Evolutionary conservation across 495 filamentous ascomycete species (phyloP).

Genomic region (Terfezia claveryi): DNA sequence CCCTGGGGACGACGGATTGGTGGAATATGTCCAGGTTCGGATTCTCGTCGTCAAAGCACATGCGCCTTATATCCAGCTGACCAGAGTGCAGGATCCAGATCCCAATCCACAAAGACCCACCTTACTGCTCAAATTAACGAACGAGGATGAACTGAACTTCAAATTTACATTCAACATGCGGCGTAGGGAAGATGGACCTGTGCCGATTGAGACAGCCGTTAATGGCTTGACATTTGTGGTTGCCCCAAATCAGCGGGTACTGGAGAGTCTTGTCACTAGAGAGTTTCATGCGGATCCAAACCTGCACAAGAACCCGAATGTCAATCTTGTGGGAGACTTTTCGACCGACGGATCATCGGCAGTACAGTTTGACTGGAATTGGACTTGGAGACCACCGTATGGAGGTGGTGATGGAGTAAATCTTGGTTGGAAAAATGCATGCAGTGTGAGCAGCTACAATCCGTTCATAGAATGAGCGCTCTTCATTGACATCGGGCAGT

Average conservation of each 20-base stretch:
- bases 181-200: slow-evolving; percentile 36
- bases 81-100: slow-evolving; percentile 50
- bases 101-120: slow-evolving; percentile 34
- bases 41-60: not conserved
- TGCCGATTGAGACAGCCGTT: slow-evolving; percentile 45
- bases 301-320: slow-evolving; percentile 89
- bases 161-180: slow-evolving; percentile 79
- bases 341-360: slow-evolving; percentile 57
- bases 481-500: slow-evolving; percentile 25
- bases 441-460: slow-evolving; percentile 35
- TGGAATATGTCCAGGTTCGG: slow-evolving; percentile 83
- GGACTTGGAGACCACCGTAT: slow-evolving; percentile 91
- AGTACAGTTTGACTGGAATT: slow-evolving; percentile 83
- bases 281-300: slow-evolving; percentile 97
- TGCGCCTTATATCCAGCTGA: not conserved
- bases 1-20: slow-evolving; percentile 43
- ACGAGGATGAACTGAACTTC: slow-evolving; percentile 79
- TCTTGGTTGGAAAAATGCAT: slow-evolving; percentile 73
- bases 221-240: slow-evolving; percentile 84
- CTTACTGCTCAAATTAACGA: slow-evolving; percentile 67
- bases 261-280: slow-evolving; percentile 79
- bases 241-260: slow-evolving; percentile 59
- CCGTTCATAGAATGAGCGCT: not conserved
- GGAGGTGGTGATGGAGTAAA: slow-evolving; percentile 58
- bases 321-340: slow-evolving; percentile 76